phyloP scores from a whole-genome alignment of 2,329 filamentous ascomycete genomes.

The Hansfordia pulvinata region DNA sequence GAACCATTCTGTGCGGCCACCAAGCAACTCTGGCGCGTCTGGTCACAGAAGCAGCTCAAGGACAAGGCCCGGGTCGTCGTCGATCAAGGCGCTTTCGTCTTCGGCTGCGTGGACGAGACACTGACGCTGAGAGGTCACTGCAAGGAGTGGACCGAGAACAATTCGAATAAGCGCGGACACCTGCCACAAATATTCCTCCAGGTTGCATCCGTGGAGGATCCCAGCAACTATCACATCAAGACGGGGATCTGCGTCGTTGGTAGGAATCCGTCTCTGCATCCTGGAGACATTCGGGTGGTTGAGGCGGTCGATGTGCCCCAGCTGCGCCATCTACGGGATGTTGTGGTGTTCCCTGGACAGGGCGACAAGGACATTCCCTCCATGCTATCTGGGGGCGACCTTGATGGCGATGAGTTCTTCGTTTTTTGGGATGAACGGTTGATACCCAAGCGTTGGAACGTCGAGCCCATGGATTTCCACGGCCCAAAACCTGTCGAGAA shows the following conservation, averaged over 20 bases:
- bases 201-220: constrained; percentile 44
- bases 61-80: constrained; percentile 82
- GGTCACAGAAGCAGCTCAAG: constrained; percentile 80
- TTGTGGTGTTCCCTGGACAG: constrained; percentile 73
- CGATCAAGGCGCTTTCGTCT: constrained; percentile 70
- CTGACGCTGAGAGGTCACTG: constrained; percentile 59
- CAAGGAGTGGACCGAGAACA: constrained; percentile 23
- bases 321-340: constrained; percentile 68
- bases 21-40: constrained; percentile 73
- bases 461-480: constrained; percentile 64
- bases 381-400: constrained; percentile 92
- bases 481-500: constrained; percentile 41
- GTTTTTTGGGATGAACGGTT: constrained; percentile 79
- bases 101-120: constrained; percentile 84
- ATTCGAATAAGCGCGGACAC: constrained; percentile 29
- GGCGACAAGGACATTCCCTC: constrained; percentile 77
- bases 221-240: constrained; percentile 47
- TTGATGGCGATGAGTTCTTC: constrained; percentile 93
- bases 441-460: constrained; percentile 57
- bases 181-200: constrained; percentile 87
- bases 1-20: constrained; percentile 79
- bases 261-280: constrained; percentile 86
- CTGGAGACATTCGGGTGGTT: constrained; percentile 82
- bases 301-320: constrained; percentile 61
- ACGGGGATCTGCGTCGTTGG: constrained; percentile 71